phyloP scores from a whole-genome alignment of 441 rosid species.

The Erodium texanum region DNA sequence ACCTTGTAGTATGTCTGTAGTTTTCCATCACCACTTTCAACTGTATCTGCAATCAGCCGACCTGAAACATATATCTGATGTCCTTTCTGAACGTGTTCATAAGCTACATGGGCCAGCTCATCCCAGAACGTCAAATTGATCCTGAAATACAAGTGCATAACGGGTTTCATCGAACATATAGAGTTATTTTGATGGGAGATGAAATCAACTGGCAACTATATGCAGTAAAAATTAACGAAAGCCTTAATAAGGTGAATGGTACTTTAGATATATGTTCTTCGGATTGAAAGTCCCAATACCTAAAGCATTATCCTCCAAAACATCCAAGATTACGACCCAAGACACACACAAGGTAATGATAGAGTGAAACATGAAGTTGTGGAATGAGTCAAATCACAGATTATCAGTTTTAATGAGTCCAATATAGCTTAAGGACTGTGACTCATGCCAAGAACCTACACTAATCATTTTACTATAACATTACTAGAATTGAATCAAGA shows the following conservation, averaged over 20 bases:
- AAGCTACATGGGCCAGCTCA: conserved; percentile 48
- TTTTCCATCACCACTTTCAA: conserved; percentile 47
- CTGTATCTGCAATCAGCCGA: conserved; percentile 41
- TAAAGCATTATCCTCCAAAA: neutral
- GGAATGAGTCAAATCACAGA: neutral
- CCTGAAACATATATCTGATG: conserved; percentile 54
- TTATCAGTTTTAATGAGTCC: neutral
- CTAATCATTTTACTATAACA: neutral
- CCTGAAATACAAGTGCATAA: conserved; percentile 24
- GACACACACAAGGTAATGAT: neutral
- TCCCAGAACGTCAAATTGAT: conserved; percentile 60
- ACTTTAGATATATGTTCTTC: neutral
- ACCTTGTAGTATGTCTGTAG: conserved; percentile 55
- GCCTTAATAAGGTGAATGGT: no score
- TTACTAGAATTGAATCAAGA: neutral
- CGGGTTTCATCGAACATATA: neutral
- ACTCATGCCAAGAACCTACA: neutral
- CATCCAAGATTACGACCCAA: neutral
- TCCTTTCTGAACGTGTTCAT: conserved; percentile 47
- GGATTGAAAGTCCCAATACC: neutral
- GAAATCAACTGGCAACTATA: neutral
- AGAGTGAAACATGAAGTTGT: neutral
- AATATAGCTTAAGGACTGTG: neutral
- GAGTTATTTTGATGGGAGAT: neutral
- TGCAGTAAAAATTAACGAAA: neutral